Evolutionary conservation across 768 basidiomycete species (phyloP).

Genomic region (Lyophyllum shimeji): DNA sequence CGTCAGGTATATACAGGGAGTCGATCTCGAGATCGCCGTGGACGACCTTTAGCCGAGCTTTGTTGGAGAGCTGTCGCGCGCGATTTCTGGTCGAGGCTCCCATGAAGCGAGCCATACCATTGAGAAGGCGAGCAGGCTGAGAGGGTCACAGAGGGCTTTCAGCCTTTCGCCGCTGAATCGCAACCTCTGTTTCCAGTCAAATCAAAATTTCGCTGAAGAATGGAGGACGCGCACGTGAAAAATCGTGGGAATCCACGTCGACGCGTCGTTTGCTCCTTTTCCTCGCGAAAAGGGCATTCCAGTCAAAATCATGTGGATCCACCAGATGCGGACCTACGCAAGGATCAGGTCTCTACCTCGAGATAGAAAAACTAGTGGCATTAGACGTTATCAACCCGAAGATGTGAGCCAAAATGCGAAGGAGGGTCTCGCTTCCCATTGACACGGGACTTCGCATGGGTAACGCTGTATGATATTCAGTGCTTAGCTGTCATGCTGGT

Average conservation of each 20-base stretch:
- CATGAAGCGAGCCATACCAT: conserved; percentile 85
- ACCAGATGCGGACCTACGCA: too few relatives aligned
- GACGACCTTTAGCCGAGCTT: conserved; percentile 82
- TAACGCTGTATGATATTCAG: too few relatives aligned
- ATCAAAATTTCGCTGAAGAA: conserved; percentile 3
- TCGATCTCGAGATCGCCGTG: conserved; percentile 81
- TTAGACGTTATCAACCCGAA: background rate
- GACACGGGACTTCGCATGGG: too few relatives aligned
- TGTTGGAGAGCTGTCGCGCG: conserved; percentile 82
- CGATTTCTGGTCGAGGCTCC: conserved; percentile 71
- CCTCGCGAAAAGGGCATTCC: background rate
- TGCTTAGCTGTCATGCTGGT: too few relatives aligned
- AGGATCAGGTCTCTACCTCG: background rate
- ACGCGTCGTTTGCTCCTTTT: background rate
- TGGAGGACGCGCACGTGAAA: conserved; percentile 4
- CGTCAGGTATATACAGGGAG: conserved; percentile 75
- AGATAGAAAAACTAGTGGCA: background rate
- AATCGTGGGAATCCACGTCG: conserved; percentile 5
- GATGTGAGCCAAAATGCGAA: background rate
- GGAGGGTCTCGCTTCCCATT: conserved; percentile 1
- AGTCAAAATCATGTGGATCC: background rate
- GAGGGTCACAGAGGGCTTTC: conserved; percentile 5
- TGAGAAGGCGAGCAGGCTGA: conserved; percentile 42
- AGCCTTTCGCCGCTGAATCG: conserved; percentile 7
- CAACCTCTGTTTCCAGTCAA: conserved; percentile 10